These are phyloP conservation scores for Boletus speciosus DNA, from an alignment of 768 basidiomycete species.

Conservation along the genomic window DNA sequence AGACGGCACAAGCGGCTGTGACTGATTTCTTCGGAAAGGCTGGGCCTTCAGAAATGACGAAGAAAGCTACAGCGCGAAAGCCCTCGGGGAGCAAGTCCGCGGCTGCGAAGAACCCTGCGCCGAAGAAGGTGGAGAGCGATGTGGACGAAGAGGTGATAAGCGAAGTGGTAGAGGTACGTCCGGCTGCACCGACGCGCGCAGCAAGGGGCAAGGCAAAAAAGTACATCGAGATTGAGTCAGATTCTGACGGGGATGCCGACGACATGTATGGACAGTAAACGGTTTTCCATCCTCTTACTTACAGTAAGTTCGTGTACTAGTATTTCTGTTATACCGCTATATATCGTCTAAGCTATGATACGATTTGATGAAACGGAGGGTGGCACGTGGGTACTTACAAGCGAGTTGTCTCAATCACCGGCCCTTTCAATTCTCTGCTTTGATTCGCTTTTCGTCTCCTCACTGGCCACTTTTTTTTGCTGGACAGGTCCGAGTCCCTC, in stretches of 20 bases:
- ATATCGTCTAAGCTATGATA: neutral
- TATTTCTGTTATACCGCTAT: neutral
- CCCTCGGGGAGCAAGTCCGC: slow-evolving; percentile 59
- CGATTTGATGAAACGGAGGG: neutral
- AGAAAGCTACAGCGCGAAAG: slow-evolving; percentile 44
- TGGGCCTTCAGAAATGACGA: slow-evolving; percentile 34
- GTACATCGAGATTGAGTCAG: slow-evolving; percentile 58
- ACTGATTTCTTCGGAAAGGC: slow-evolving; percentile 61
- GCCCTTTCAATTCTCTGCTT: neutral
- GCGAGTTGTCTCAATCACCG: slow-evolving; percentile 3
- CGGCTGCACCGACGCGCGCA: slow-evolving; percentile 45
- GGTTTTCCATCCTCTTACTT: neutral
- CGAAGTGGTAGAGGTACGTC: slow-evolving; percentile 41
- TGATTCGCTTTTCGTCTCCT: neutral
- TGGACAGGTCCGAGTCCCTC: neutral
- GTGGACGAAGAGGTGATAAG: slow-evolving; percentile 45
- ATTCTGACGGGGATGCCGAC: slow-evolving; percentile 40
- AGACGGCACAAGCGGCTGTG: slow-evolving; percentile 39
- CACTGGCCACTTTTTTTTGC: neutral
- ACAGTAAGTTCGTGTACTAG: neutral
- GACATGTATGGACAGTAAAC: slow-evolving; percentile 43
- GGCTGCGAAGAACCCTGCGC: slow-evolving; percentile 48
- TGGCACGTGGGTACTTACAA: slow-evolving; percentile 16
- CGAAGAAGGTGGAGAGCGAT: slow-evolving; percentile 39
- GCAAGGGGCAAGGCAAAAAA: slow-evolving; percentile 51